These are phyloP conservation scores for Trichopus zeylanicus DNA, from an alignment of 116 monocot species.

Conservation along the genomic window DNA sequence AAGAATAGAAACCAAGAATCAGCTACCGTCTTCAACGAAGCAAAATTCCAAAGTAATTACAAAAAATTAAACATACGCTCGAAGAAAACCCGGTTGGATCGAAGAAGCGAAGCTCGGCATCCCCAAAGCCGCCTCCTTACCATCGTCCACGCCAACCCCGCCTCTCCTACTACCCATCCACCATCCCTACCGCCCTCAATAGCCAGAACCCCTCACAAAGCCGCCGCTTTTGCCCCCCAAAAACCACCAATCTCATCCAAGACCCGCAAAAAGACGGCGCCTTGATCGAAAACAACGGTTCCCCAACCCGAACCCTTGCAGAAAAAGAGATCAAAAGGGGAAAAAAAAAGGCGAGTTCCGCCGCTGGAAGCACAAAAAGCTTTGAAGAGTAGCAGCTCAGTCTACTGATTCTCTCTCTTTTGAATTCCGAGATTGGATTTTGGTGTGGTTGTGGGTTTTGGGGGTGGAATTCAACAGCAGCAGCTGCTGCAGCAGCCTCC, in stretches of 20 bases:
- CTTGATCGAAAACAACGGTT: not conserved
- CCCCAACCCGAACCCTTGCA: not conserved
- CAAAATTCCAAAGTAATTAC: not conserved
- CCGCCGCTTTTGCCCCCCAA: not conserved
- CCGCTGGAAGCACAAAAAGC: too few relatives aligned
- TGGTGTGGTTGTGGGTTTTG: too few relatives aligned
- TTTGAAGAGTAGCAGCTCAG: too few relatives aligned
- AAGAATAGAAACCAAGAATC: not conserved
- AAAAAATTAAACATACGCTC: constrained; percentile 10
- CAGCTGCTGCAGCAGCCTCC: not conserved
- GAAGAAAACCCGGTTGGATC: constrained; percentile 6
- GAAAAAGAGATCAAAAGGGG: not conserved
- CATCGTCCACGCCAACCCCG: constrained; percentile 21
- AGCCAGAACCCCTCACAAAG: not conserved
- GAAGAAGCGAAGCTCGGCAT: constrained; percentile 39
- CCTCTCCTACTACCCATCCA: constrained; percentile 26
- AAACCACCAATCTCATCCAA: not conserved
- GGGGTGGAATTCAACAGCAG: not conserved
- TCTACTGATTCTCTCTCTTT: not conserved
- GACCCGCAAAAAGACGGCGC: not conserved
- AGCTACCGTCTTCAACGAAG: not conserved
- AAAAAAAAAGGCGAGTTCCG: not conserved
- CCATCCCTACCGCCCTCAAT: constrained; percentile 11
- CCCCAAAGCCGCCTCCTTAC: constrained; percentile 18
- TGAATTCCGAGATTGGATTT: too few relatives aligned